Evolutionary conservation across 179 eudicot species (phyloP), one percentile per base, ranked within the genome.

Genomic region (Patellifolia procumbens): DNA sequence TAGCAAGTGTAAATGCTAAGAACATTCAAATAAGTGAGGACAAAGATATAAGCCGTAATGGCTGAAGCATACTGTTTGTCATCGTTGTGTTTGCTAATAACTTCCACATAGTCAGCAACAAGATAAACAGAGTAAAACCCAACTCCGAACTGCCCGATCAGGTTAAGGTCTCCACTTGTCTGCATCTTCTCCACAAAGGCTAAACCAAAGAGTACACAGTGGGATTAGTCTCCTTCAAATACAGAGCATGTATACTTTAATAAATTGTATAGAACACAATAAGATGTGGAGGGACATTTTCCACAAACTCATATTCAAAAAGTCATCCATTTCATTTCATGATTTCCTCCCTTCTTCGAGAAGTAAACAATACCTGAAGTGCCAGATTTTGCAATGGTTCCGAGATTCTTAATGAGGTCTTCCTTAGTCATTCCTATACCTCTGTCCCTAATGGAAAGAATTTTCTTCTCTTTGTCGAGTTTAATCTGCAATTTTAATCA

Each of bases 111-210:
- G 82, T 94, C 98, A 28, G 98, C 97, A 74, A 94, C 97, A 74
- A 94, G 98, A 79, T 94, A 94, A 37, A 94, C 98, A 2, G 98
- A 92, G 79, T 90, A 91, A 71, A 91, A 91, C 55, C 96, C 96
- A 76, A 92, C 97, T 80, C 97, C 97, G 70, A 94, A 92, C 70
- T 94, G 98, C 43, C 98, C 98, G 77, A 94, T 94, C 39, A 94
- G 86, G 87, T 91, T 94, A 43, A 94, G 89, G 80, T 94, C 97
- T 53, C 98, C 98, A 75, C 97, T 90, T 48, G 97, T 85, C 85
- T 92, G 98, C 97, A 94, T 91, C 83, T 94, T 94, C 90, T 94
- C 98, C 84, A 94, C 96, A 73, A 94, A 94, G 76, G 98, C 97
- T 94, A 86, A 28, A 53, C 29, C 58, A 34, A 69, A 29, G 8